A percentile compares a stretch with the other conserved stretches of the same genome.
These are phyloP conservation scores for Stenocarpella maydis DNA, from an alignment of 2,329 filamentous ascomycete genomes.

Conservation along the genomic window DNA sequence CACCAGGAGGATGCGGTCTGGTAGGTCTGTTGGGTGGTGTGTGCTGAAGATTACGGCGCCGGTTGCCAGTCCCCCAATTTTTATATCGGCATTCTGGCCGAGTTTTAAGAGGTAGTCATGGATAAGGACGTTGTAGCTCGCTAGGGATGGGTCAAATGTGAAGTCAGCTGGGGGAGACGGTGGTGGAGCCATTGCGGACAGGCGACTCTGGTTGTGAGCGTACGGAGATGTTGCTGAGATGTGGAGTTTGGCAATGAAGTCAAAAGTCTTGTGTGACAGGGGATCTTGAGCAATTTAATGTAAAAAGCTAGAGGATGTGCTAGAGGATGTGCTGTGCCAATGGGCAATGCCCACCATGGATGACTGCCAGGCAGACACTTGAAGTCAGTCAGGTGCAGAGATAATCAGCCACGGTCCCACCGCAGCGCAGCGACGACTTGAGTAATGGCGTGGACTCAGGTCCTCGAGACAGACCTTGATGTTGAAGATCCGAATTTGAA, in stretches of 20 bases:
- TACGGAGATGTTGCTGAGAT: neutral
- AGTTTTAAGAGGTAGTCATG: slow-evolving; percentile 38
- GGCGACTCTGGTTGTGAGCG: too few species aligned
- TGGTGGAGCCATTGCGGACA: neutral
- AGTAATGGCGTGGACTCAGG: neutral
- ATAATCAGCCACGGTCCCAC: neutral
- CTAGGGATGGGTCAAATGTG: slow-evolving; percentile 37
- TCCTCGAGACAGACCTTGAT: neutral
- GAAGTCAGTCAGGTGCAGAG: neutral
- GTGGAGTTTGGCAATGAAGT: accelerated
- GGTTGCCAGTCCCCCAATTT: slow-evolving; percentile 39
- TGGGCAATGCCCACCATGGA: slow-evolving; percentile 3
- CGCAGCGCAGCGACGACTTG: too few species aligned
- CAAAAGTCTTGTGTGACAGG: neutral
- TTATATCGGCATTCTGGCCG: slow-evolving; percentile 2
- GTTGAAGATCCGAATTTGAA: neutral
- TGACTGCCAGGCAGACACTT: slow-evolving; percentile 9
- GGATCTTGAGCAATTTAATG: neutral
- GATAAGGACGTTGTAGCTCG: slow-evolving; percentile 36
- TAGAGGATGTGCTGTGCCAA: neutral
- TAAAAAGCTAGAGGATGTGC: neutral
- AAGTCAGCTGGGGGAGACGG: slow-evolving; percentile 38
- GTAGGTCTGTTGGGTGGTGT: slow-evolving; percentile 12
- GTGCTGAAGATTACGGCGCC: slow-evolving; percentile 43
- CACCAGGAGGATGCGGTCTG: slow-evolving; percentile 47